Conservation (phyloP, 179 eudicot genomes). For the Silene coronaria region DNA sequence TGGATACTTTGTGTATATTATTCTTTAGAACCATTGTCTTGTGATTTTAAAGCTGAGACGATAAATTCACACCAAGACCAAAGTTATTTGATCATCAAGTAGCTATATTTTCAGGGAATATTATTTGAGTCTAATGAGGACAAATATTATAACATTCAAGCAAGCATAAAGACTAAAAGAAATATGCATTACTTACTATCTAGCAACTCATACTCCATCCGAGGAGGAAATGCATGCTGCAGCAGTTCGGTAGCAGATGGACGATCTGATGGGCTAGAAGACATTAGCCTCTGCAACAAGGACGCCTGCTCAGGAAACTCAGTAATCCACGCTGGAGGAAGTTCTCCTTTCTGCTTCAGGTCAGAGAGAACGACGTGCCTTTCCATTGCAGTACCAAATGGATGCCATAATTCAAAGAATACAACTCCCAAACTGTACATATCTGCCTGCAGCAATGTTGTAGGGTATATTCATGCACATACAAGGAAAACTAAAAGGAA, state of each 20-base stretch:
- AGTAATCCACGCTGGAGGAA: slow-evolving; percentile 70
- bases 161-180: neutral
- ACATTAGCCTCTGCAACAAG: slow-evolving; percentile 59
- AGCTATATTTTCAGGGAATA: neutral
- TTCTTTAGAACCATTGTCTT: neutral
- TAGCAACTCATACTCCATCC: slow-evolving; percentile 81
- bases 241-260: slow-evolving; percentile 91
- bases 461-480: slow-evolving; percentile 11
- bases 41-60: neutral
- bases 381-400: slow-evolving; percentile 95
- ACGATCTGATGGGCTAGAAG: slow-evolving; percentile 86
- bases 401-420: slow-evolving; percentile 93
- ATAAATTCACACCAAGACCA: neutral
- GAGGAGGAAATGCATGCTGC: slow-evolving; percentile 88
- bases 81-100: neutral
- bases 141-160: neutral
- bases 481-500: neutral
- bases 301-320: slow-evolving; percentile 87
- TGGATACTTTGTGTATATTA: neutral
- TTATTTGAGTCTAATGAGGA: neutral
- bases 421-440: slow-evolving; percentile 94
- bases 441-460: slow-evolving; percentile 59
- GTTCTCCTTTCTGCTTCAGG: slow-evolving; percentile 72
- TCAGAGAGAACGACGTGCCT: slow-evolving; percentile 83
- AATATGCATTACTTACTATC: slow-evolving; percentile 56